A percentile compares a stretch with the other conserved stretches of the same genome.
These are phyloP conservation scores for Rutstroemia sp. DNA, from an alignment of 2,329 filamentous ascomycete genomes.

Conservation along the genomic window DNA sequence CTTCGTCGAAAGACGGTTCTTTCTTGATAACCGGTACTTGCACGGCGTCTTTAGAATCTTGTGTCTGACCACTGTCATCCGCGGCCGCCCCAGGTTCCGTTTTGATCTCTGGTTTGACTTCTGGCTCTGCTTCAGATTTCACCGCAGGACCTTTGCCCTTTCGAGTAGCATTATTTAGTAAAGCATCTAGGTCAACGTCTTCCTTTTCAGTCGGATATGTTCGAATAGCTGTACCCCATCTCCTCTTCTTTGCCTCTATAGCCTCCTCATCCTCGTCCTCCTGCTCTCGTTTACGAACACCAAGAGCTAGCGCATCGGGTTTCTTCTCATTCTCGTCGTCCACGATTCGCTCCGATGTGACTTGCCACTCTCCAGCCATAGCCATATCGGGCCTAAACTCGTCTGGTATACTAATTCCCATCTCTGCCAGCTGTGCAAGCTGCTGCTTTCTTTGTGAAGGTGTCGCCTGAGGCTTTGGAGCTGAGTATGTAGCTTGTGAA, in stretches of 20 bases:
- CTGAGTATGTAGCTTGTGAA: constrained; percentile 21
- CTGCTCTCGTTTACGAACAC: constrained; percentile 54
- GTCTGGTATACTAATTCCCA: constrained; percentile 80
- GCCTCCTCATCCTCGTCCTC: constrained; percentile 56
- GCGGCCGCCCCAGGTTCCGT: not conserved
- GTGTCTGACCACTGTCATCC: not conserved
- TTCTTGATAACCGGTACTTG: constrained; percentile 17
- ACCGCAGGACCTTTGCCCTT: constrained; percentile 22
- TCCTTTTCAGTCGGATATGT: constrained; percentile 28
- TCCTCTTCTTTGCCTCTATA: constrained; percentile 51
- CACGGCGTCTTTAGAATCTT: constrained; percentile 1
- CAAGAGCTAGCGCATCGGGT: constrained; percentile 38
- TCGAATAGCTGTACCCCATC: constrained; percentile 30
- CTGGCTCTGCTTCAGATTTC: constrained; percentile 17
- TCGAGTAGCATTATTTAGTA: constrained; percentile 24
- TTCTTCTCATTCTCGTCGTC: constrained; percentile 38
- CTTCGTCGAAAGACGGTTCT: constrained; percentile 28
- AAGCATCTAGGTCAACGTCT: constrained; percentile 34
- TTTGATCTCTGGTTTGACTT: constrained; percentile 18
- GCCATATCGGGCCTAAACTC: constrained; percentile 74
- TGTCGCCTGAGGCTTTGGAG: constrained; percentile 32
- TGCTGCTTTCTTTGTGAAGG: constrained; percentile 71
- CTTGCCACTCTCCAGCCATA: constrained; percentile 82
- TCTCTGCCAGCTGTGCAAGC: constrained; percentile 75
- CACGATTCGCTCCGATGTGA: constrained; percentile 36